These are phyloP conservation scores for Lentinula boryana DNA, from an alignment of 768 basidiomycete species.

Conservation along the genomic window DNA sequence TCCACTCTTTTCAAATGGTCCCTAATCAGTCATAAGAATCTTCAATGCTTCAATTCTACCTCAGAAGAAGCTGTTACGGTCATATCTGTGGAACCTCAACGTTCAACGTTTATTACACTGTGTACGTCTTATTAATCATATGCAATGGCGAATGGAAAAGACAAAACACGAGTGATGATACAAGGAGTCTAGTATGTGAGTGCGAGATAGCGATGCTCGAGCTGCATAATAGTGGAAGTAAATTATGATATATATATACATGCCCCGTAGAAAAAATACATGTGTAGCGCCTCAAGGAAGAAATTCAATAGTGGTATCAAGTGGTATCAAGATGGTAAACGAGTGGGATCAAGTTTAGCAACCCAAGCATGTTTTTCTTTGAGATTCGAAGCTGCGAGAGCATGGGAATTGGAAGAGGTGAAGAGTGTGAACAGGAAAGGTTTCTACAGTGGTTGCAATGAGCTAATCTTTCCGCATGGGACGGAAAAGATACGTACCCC, in stretches of 20 bases:
- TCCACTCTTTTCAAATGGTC: no score
- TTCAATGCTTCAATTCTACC: no score
- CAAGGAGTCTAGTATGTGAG: background rate
- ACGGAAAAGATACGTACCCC: slow-evolving; percentile 51
- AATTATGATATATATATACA: background rate
- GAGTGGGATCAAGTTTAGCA: slow-evolving; percentile 77
- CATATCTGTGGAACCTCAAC: no score
- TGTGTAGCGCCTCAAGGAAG: background rate
- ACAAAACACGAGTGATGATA: no score
- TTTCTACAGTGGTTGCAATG: slow-evolving; percentile 42
- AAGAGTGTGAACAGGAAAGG: slow-evolving; percentile 86
- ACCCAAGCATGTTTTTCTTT: slow-evolving; percentile 88
- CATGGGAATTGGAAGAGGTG: slow-evolving; percentile 88
- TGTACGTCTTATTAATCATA: no score
- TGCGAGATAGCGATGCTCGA: background rate
- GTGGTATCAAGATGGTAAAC: slow-evolving; percentile 36
- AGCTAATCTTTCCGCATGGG: background rate
- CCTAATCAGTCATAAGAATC: no score
- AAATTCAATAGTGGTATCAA: background rate
- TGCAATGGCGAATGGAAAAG: no score
- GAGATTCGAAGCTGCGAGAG: slow-evolving; percentile 71
- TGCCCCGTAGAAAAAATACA: background rate
- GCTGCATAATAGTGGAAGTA: background rate
- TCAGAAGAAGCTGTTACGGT: no score
- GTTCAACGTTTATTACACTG: background rate